These are phyloP conservation scores for Ziziphus jujuba DNA, from an alignment of 306 rosid genomes.

Conservation along the genomic window DNA sequence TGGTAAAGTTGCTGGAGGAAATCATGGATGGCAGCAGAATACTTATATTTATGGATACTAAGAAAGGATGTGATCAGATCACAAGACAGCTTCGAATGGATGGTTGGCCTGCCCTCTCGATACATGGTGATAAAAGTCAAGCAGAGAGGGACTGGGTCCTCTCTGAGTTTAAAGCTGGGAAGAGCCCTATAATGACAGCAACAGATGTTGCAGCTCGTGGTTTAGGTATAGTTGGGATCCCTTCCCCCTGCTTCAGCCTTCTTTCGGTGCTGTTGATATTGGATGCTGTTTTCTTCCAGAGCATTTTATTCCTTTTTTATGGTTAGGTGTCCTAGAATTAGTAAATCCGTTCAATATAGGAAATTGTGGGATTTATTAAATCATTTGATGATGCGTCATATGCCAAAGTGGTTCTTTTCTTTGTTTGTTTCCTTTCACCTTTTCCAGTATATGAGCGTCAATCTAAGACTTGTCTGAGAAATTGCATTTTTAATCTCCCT, in stretches of 20 bases:
- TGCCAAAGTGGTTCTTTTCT: background rate
- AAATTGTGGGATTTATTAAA: too few species aligned
- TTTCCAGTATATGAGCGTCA: too few species aligned
- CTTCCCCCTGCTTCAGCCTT: too few species aligned
- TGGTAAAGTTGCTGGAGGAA: constrained; percentile 93
- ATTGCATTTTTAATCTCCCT: background rate
- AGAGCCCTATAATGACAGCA: constrained; percentile 98
- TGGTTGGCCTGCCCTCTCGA: constrained; percentile 99
- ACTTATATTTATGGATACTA: constrained; percentile 94
- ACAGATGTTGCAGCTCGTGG: constrained; percentile 99
- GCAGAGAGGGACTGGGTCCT: constrained; percentile 99
- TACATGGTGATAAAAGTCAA: constrained; percentile 98
- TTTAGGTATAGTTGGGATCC: constrained; percentile 82
- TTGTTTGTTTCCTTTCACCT: too few species aligned
- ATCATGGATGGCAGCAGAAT: constrained; percentile 99
- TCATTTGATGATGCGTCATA: too few species aligned
- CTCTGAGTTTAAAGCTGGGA: constrained; percentile 93
- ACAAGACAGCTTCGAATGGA: constrained; percentile 97
- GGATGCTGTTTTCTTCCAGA: too few species aligned
- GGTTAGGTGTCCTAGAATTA: too few species aligned
- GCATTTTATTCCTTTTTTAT: too few species aligned
- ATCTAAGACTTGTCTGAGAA: background rate
- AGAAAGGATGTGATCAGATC: constrained; percentile 96
- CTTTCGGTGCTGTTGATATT: too few species aligned
- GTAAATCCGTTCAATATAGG: too few species aligned